A percentile compares a stretch with the other conserved stretches of the same genome.
Conservation (phyloP, 73 alveolate genomes). For the Symbiodinium pilosum region DNA sequence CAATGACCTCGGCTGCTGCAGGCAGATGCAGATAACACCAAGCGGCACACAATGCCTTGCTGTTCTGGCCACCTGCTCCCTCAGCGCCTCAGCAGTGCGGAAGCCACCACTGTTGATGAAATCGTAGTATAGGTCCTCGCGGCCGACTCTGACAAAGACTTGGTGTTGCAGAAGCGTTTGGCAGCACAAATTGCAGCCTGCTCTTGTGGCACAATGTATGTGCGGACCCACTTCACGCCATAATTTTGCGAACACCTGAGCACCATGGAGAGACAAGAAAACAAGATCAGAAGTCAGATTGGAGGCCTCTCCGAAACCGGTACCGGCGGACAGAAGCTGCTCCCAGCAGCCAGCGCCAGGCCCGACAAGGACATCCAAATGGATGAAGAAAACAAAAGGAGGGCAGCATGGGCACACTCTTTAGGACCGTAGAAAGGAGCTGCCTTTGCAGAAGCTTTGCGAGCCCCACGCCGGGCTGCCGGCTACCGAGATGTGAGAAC, state of each 20-base stretch:
- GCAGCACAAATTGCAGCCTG: not conserved
- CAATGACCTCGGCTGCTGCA: slow-evolving; percentile 9
- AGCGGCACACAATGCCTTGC: no score
- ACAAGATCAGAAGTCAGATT: not conserved
- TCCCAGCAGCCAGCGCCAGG: slow-evolving; percentile 35
- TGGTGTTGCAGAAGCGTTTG: no score
- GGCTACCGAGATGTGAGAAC: no score
- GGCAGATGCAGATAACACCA: not conserved
- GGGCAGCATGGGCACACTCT: no score
- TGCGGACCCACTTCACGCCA: slow-evolving; percentile 85
- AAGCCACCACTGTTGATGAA: slow-evolving; percentile 36
- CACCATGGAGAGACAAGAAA: not conserved
- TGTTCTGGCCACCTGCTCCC: slow-evolving; percentile 50
- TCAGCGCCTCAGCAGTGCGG: slow-evolving; percentile 49
- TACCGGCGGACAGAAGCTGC: slow-evolving; percentile 46
- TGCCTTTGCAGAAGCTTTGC: no score
- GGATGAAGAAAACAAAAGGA: no score
- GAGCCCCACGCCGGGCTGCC: no score
- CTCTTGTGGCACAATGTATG: slow-evolving; percentile 60
- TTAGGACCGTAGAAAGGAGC: no score
- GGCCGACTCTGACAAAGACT: not conserved
- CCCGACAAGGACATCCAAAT: not conserved
- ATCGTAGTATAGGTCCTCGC: slow-evolving; percentile 65
- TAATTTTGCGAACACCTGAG: slow-evolving; percentile 80
- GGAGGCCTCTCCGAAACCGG: slow-evolving; percentile 33